Evolutionary conservation across 441 rosid genomes (phyloP).

Genomic region (Euphorbia schlechtendalii): DNA sequence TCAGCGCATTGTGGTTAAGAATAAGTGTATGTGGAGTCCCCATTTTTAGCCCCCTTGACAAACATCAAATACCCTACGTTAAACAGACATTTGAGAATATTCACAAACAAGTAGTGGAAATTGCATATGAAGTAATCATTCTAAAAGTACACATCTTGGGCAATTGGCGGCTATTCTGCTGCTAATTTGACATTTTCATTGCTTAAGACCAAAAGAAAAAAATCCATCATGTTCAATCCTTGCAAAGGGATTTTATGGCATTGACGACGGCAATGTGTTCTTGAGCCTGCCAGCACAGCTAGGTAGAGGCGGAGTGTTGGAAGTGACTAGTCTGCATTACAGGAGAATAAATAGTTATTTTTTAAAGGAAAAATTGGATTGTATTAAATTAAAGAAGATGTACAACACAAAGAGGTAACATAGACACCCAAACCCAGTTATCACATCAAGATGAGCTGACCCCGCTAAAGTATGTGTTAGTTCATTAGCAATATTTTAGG

Average conservation of each 20-base stretch:
- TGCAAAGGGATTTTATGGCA: conserved; percentile 72
- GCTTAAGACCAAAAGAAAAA: conserved; percentile 73
- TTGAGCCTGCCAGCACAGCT: conserved; percentile 79
- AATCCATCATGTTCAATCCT: conserved; percentile 84
- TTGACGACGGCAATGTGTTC: conserved; percentile 62
- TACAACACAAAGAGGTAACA: no score
- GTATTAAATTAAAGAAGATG: conserved; percentile 41
- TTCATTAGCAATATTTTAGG: no score
- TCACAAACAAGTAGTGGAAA: conserved; percentile 48
- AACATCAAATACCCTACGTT: conserved; percentile 65
- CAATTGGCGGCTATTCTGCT: conserved; percentile 86
- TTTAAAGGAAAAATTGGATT: conserved; percentile 49
- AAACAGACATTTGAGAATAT: conserved; percentile 65
- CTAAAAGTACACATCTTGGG: conserved; percentile 95
- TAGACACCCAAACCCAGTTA: no score
- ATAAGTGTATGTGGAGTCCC: conserved; percentile 89
- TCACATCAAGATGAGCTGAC: no score
- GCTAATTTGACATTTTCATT: conserved; percentile 63
- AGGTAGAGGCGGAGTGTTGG: conserved; percentile 64
- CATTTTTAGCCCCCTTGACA: conserved; percentile 57
- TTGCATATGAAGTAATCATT: conserved; percentile 75
- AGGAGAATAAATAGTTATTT: conserved; percentile 46
- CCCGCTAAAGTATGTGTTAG: no score
- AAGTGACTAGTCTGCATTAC: conserved; percentile 68
- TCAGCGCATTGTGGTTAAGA: conserved; percentile 93